Percentiles rank a stretch among this genome's conserved stretches.
Conservation (phyloP, 2,329 filamentous ascomycete species). For the Cytospora chrysosperma region DNA sequence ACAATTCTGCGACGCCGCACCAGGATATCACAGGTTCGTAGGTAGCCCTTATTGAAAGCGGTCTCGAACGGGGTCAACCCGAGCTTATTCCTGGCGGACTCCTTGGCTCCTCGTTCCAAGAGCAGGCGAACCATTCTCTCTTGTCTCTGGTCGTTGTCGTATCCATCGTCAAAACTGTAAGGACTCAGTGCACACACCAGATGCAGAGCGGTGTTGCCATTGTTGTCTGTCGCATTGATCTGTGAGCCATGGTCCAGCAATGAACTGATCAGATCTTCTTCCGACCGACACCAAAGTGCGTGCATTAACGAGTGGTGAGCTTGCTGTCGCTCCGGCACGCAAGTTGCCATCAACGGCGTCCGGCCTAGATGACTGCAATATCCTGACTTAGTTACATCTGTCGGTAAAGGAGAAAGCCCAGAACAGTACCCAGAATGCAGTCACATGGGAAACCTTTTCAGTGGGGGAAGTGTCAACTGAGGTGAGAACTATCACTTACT, state of each 20-base stretch:
- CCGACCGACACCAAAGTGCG: background rate
- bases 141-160: background rate
- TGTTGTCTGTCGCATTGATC: background rate
- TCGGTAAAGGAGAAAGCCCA: background rate
- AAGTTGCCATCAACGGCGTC: conserved; percentile 2
- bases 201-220: conserved; percentile 11
- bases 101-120: conserved; percentile 10
- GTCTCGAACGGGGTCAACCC: conserved; percentile 4
- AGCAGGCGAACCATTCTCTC: conserved; percentile 9
- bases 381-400: background rate
- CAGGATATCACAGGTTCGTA: conserved; percentile 12
- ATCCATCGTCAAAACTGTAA: background rate
- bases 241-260: conserved; percentile 11
- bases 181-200: background rate
- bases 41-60: background rate
- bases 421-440: background rate
- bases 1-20: background rate
- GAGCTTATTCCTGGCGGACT: background rate
- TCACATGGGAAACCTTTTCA: background rate
- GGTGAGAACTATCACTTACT: background rate
- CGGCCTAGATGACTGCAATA: background rate
- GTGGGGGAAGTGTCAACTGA: background rate
- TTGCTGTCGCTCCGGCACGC: background rate
- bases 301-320: background rate
- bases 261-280: background rate